A percentile compares a stretch with the other conserved stretches of the same genome.
These are phyloP conservation scores for Ustilago shanxiensis DNA, from an alignment of 1,284 basidiomycete species.

Conservation along the genomic window DNA sequence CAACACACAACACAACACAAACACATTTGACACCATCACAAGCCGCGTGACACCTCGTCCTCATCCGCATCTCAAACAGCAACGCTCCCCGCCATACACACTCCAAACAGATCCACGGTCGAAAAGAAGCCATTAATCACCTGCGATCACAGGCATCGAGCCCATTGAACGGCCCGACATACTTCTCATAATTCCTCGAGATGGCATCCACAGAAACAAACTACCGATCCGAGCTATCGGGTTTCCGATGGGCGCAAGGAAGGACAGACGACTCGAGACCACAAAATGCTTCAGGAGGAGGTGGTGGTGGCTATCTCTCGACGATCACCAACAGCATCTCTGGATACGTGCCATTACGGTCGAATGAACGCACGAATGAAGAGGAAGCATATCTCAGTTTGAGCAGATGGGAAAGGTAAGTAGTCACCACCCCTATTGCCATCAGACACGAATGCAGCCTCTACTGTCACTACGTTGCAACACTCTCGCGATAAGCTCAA, in stretches of 20 bases:
- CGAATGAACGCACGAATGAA: constrained; percentile 85
- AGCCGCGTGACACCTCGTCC: not conserved
- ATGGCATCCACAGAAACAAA: constrained; percentile 51
- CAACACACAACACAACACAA: constrained; percentile 15
- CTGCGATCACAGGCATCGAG: too few species aligned
- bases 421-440: not conserved
- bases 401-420: constrained; percentile 67
- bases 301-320: constrained; percentile 44
- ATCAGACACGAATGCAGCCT: not conserved
- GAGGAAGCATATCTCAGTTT: constrained; percentile 85
- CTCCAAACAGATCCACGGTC: too few species aligned
- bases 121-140: too few species aligned
- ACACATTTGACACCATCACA: constrained; percentile 11
- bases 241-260: constrained; percentile 64
- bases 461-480: too few species aligned
- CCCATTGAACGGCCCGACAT: not conserved
- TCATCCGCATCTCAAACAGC: not conserved
- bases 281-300: constrained; percentile 21
- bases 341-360: constrained; percentile 88
- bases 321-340: constrained; percentile 74
- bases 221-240: constrained; percentile 57
- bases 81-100: too few species aligned
- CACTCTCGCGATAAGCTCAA: too few species aligned
- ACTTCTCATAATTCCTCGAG: not conserved
- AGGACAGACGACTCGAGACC: constrained; percentile 57